Conservation (phyloP, 2,329 filamentous ascomycete species). For the Monilinia vaccinii-corymbosi region DNA sequence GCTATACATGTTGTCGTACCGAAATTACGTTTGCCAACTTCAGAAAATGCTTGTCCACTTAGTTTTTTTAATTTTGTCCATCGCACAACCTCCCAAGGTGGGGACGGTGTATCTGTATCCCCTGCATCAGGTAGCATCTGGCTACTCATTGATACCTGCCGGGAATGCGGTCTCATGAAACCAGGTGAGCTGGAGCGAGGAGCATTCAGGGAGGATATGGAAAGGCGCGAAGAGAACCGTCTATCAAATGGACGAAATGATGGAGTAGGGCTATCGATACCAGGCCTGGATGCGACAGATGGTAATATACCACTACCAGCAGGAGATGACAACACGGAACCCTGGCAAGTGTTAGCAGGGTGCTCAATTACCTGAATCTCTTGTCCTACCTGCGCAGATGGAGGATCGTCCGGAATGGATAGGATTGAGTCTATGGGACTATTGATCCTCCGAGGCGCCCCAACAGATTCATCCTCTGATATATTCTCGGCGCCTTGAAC, state of each 20-base stretch:
- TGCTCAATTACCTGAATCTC: background rate
- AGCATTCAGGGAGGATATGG: slow-evolving; percentile 45
- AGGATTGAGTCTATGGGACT: slow-evolving; percentile 61
- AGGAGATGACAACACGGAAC: slow-evolving; percentile 55
- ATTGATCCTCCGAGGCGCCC: slow-evolving; percentile 44
- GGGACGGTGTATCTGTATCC: slow-evolving; percentile 61
- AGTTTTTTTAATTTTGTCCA: slow-evolving; percentile 94
- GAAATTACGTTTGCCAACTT: slow-evolving; percentile 85
- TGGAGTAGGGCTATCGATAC: slow-evolving; percentile 61
- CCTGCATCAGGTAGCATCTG: slow-evolving; percentile 53
- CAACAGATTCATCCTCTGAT: slow-evolving; percentile 46
- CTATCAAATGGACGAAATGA: slow-evolving; percentile 90
- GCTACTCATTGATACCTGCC: slow-evolving; percentile 70
- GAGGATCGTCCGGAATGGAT: slow-evolving; percentile 75
- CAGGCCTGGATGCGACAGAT: slow-evolving; percentile 56
- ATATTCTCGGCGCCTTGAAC: slow-evolving; percentile 34
- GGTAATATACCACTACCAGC: slow-evolving; percentile 67
- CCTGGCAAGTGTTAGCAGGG: slow-evolving; percentile 34
- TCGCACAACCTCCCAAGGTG: slow-evolving; percentile 92
- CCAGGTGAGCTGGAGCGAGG: slow-evolving; percentile 62
- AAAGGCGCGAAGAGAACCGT: slow-evolving; percentile 81
- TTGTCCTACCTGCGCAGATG: slow-evolving; percentile 63
- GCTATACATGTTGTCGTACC: slow-evolving; percentile 83
- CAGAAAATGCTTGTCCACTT: slow-evolving; percentile 82
- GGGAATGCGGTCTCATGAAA: slow-evolving; percentile 67